Conservation (phyloP, 2,329 filamentous ascomycete genomes). For the Coniochaeta ligniaria region DNA sequence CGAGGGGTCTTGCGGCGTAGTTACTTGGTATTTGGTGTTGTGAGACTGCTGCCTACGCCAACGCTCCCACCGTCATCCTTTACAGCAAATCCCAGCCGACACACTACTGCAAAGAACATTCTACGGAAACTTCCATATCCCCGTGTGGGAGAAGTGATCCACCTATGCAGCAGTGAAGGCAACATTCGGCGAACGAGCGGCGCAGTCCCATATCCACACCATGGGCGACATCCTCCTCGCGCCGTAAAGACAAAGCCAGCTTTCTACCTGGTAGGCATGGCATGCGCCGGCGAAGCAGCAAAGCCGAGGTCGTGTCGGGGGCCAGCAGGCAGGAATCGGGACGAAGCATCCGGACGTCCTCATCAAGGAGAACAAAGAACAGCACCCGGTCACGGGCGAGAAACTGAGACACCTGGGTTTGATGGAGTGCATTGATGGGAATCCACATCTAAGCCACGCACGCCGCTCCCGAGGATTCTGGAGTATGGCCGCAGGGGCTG, state of each 20-base stretch:
- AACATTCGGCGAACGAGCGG: background rate
- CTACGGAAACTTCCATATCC: background rate
- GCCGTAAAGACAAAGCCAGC: background rate
- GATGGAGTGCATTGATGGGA: background rate
- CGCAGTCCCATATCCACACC: background rate
- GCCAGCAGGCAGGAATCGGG: background rate
- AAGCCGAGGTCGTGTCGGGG: too few species aligned
- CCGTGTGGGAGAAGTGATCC: background rate
- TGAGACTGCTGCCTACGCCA: background rate
- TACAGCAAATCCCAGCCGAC: background rate
- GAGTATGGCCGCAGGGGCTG: background rate
- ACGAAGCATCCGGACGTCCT: background rate
- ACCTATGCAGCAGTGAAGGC: background rate
- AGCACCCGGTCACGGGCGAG: too few species aligned
- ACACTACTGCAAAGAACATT: background rate
- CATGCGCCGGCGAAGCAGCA: background rate
- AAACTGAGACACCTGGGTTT: background rate
- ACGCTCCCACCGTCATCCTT: background rate
- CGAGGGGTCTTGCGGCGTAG: background rate
- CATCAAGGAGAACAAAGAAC: background rate
- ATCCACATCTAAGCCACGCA: background rate
- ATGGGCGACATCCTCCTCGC: background rate
- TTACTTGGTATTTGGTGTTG: background rate
- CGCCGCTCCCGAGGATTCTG: background rate
- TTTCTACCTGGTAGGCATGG: background rate